These are phyloP conservation scores for Geotrichum aggregatum DNA, from an alignment of 1,139 yeast species.

Conservation along the genomic window DNA sequence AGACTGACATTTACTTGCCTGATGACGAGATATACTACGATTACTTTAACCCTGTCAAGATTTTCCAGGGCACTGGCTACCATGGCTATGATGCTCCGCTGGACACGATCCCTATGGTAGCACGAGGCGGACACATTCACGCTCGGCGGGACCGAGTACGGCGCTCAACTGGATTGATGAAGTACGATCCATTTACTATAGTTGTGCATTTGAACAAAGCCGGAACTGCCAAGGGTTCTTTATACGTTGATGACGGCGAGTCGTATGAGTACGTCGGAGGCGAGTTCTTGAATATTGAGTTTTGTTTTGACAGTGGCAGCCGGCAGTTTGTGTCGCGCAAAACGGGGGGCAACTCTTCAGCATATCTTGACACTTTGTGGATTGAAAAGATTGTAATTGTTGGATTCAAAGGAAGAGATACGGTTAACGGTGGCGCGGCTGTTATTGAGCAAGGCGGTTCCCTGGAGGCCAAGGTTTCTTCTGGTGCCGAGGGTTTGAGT, in stretches of 20 bases:
- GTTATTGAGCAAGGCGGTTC: neutral
- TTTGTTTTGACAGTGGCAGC: conserved; percentile 21
- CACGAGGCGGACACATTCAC: conserved; percentile 75
- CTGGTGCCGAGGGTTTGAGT: neutral
- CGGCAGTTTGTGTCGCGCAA: conserved; percentile 20
- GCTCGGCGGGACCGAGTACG: conserved; percentile 69
- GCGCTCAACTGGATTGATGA: conserved; percentile 74
- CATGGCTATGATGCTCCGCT: conserved; percentile 50
- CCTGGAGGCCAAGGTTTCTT: neutral
- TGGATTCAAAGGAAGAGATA: conserved; percentile 34
- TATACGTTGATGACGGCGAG: conserved; percentile 84
- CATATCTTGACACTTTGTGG: conserved; percentile 20
- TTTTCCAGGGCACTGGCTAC: conserved; percentile 40
- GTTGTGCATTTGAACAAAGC: conserved; percentile 54
- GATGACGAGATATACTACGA: conserved; percentile 50
- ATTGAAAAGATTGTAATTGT: conserved; percentile 57
- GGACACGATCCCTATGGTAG: conserved; percentile 62
- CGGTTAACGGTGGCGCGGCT: neutral
- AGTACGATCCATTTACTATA: conserved; percentile 76
- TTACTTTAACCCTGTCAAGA: conserved; percentile 50
- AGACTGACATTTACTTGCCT: conserved; percentile 57
- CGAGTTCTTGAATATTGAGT: conserved; percentile 42
- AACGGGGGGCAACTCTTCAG: conserved; percentile 2
- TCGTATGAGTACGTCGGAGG: conserved; percentile 56
- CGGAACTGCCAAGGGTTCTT: conserved; percentile 50